Evolutionary conservation across 768 basidiomycete genomes (phyloP).

Genomic region (Termitomyces sp.): DNA sequence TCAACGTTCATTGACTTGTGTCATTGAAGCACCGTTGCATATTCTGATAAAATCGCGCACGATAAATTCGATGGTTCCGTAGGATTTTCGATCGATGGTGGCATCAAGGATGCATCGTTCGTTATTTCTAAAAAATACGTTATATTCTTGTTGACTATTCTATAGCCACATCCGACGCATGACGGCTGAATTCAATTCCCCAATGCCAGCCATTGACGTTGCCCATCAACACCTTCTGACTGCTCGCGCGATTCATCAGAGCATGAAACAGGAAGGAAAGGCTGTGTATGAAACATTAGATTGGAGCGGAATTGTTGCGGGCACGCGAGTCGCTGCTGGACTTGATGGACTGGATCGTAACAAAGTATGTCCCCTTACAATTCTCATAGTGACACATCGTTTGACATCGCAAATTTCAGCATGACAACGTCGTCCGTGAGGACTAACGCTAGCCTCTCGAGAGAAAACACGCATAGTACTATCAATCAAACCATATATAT

Average conservation of each 20-base stretch:
- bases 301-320: conserved; percentile 82
- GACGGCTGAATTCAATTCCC: conserved; percentile 60
- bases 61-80: conserved; percentile 72
- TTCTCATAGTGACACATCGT: not conserved
- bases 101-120: conserved; percentile 79
- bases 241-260: conserved; percentile 67
- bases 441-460: conserved; percentile 3
- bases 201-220: conserved; percentile 69
- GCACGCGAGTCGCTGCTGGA: conserved; percentile 74
- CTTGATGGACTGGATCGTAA: conserved; percentile 42
- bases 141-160: conserved; percentile 1
- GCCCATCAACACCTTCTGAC: conserved; percentile 81
- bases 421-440: conserved; percentile 21
- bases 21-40: conserved; percentile 44
- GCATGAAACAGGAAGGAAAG: conserved; percentile 42
- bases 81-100: conserved; percentile 84
- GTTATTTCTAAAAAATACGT: conserved; percentile 20
- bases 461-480: not conserved
- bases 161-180: conserved; percentile 67
- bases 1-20: conserved; percentile 3
- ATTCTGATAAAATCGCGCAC: conserved; percentile 67
- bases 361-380: conserved; percentile 27
- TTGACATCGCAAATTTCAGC: conserved; percentile 10
- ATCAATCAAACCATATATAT: not conserved
- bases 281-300: conserved; percentile 61